Percentiles rank a stretch among this genome's conserved stretches.
Evolutionary conservation across 805 yeast species (phyloP).

Genomic region (Teunomyces funiuensis): DNA sequence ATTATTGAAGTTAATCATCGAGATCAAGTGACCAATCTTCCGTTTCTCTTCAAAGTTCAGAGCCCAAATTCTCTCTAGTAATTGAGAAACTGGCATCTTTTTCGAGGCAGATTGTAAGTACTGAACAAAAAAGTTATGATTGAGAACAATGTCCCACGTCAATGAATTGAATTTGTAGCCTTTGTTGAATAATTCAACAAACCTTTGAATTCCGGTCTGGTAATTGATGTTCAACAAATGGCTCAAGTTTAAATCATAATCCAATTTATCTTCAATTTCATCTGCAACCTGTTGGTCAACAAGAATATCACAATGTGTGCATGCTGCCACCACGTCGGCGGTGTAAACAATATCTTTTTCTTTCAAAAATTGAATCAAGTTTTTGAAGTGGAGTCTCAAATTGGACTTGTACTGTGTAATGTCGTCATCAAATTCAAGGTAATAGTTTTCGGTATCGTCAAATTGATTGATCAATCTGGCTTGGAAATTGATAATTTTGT

Average conservation of each 20-base stretch:
- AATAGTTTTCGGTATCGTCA: constrained; percentile 40
- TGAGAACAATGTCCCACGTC: constrained; percentile 35
- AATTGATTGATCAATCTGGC: constrained; percentile 33
- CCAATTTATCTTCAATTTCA: constrained; percentile 7
- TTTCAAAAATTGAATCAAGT: constrained; percentile 7
- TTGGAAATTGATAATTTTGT: constrained; percentile 26
- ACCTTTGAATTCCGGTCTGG: constrained; percentile 23
- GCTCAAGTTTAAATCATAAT: constrained; percentile 25
- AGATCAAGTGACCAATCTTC: constrained; percentile 11
- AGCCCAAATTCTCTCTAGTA: constrained; percentile 23
- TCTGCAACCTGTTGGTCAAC: background rate
- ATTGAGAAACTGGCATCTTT: constrained; percentile 16
- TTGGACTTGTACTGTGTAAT: constrained; percentile 10
- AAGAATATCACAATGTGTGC: constrained; percentile 7
- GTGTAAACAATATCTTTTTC: constrained; percentile 8
- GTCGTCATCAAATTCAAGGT: constrained; percentile 24
- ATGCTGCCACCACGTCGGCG: constrained; percentile 15
- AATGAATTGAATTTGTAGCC: constrained; percentile 30
- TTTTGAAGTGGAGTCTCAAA: constrained; percentile 11
- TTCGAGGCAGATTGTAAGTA: constrained; percentile 16
- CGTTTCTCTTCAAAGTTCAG: constrained; percentile 14
- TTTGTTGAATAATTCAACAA: constrained; percentile 26
- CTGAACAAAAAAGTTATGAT: constrained; percentile 24
- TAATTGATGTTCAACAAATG: constrained; percentile 28
- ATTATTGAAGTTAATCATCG: constrained; percentile 19